phyloP scores from a whole-genome alignment of 768 basidiomycete species.

The Rhodosporidiobolus odoratus region DNA sequence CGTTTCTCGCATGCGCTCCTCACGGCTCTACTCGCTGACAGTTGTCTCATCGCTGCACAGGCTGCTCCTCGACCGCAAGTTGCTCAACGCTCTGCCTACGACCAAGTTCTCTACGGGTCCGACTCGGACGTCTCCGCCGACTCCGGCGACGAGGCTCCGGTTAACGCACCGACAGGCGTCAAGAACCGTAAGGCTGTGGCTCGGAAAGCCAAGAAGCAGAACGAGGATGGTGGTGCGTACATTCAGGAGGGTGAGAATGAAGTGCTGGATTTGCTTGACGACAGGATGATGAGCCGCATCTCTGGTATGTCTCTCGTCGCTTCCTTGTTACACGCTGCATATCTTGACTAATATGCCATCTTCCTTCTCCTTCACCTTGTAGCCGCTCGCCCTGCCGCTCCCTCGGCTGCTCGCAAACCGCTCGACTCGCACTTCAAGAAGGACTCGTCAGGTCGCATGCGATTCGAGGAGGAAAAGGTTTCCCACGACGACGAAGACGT shows the following conservation, averaged over 20 bases:
- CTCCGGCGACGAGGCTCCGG: slow-evolving; percentile 44
- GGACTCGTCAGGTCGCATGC: slow-evolving; percentile 51
- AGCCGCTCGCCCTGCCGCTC: slow-evolving; percentile 28
- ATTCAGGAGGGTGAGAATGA: slow-evolving; percentile 83
- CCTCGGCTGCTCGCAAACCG: slow-evolving; percentile 13
- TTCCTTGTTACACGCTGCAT: not conserved
- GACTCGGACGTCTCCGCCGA: slow-evolving; percentile 77
- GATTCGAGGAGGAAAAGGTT: slow-evolving; percentile 49
- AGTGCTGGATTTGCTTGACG: slow-evolving; percentile 88
- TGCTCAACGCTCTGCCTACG: slow-evolving; percentile 78
- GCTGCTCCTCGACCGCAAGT: slow-evolving; percentile 53
- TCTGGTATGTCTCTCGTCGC: slow-evolving; percentile 43
- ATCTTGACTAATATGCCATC: slow-evolving; percentile 17
- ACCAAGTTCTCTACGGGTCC: slow-evolving; percentile 93
- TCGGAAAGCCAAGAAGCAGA: slow-evolving; percentile 45
- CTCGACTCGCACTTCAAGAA: slow-evolving; percentile 63
- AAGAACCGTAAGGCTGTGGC: slow-evolving; percentile 57
- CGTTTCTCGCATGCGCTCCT: not conserved
- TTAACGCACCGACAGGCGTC: slow-evolving; percentile 39
- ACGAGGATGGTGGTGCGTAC: slow-evolving; percentile 55
- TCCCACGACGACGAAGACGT: slow-evolving; percentile 48
- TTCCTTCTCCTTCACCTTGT: not conserved
- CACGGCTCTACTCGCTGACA: not conserved
- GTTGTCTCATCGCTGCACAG: slow-evolving; percentile 38
- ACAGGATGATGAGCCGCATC: slow-evolving; percentile 51